A percentile compares a stretch with the other conserved stretches of the same genome.
These are phyloP conservation scores for Patellifolia procumbens DNA, from an alignment of 179 eudicot species.

Conservation along the genomic window DNA sequence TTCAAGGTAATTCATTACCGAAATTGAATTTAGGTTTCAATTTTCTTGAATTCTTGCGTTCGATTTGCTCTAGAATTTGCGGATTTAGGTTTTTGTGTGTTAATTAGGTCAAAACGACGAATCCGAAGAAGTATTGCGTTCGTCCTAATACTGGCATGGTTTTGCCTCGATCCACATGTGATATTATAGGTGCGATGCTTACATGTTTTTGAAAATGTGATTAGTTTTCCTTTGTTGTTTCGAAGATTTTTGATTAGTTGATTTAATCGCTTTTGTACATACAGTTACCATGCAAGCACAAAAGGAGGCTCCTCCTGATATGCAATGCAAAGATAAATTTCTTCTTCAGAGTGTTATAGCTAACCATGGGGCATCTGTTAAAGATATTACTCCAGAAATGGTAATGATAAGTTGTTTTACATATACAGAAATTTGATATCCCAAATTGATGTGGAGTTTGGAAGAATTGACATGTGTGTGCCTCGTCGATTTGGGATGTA, in stretches of 20 bases:
- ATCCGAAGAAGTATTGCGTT: slow-evolving; percentile 83
- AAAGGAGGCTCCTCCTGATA: slow-evolving; percentile 61
- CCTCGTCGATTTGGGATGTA: no score
- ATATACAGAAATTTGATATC: no score
- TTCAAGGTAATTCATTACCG: slow-evolving; percentile 50
- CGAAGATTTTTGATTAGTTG: neutral
- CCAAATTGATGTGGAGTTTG: no score
- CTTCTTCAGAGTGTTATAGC: slow-evolving; percentile 67
- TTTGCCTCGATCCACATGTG: slow-evolving; percentile 60
- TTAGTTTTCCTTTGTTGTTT: neutral
- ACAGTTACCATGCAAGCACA: slow-evolving; percentile 74
- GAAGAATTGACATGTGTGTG: no score
- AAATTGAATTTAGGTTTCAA: neutral
- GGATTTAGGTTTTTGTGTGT: neutral
- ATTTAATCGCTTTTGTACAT: neutral
- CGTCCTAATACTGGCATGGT: slow-evolving; percentile 74
- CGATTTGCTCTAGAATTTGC: neutral
- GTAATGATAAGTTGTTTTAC: no score
- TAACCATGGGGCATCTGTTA: slow-evolving; percentile 41
- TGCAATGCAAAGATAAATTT: slow-evolving; percentile 85
- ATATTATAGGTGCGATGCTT: slow-evolving; percentile 48
- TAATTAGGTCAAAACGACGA: slow-evolving; percentile 67
- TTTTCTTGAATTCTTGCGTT: neutral
- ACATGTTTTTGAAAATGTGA: neutral
- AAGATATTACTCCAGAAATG: slow-evolving; percentile 69